Evolutionary conservation across 1,284 basidiomycete genomes (phyloP), one percentile per base, ranked within the genome.

Genomic region (Tetrapyrgos nigripes): DNA sequence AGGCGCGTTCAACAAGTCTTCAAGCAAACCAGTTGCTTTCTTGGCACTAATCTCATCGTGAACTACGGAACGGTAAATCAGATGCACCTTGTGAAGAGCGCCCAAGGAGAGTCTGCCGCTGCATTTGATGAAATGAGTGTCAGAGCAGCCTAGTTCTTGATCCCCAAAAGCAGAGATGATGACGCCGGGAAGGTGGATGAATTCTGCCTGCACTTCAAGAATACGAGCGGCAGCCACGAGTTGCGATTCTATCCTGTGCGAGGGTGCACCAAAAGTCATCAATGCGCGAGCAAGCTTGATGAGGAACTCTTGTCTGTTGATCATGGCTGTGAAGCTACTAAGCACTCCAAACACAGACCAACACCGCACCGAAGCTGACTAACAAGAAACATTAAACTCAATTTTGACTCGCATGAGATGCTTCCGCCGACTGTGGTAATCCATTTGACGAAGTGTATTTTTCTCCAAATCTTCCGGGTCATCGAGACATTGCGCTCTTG

Each of bases 91-190:
- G 71, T 93, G 91, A 11, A 94, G 81, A 58, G 84, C 84, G 21
- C 91, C 91, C 5, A 94, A 83, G 40, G 88, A 83, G 45, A 94
- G 85, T 45, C 87, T 82, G n/a, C 91, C 88, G 37, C 78, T 74
- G 59, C 86, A 87, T 69, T 91, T 92, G 69, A 94, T 80, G 68
- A 94, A 92, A 69, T 94, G 90, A 24, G 91, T 92, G 73, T 93
- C 90, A 23, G 89, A 91, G 4, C 86, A 85, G 64, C 88, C 87
- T 28, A 88, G 84, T 68, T 92, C 91, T 64, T 84, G 85, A 68
- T 93, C 90, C 1, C 89, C 90, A 69, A 94, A 95, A 47, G 88
- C 90, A 61, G 88, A 90, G 61, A 95, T 92, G 60, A 94, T 91
- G 65, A 93, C 86, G 11, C 84, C 86, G 6, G 93, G 92, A 14